Percentiles rank a stretch among this genome's conserved stretches.
phyloP scores from a whole-genome alignment of 176 grass and related monocot genomes.

The Neostapfia colusana region DNA sequence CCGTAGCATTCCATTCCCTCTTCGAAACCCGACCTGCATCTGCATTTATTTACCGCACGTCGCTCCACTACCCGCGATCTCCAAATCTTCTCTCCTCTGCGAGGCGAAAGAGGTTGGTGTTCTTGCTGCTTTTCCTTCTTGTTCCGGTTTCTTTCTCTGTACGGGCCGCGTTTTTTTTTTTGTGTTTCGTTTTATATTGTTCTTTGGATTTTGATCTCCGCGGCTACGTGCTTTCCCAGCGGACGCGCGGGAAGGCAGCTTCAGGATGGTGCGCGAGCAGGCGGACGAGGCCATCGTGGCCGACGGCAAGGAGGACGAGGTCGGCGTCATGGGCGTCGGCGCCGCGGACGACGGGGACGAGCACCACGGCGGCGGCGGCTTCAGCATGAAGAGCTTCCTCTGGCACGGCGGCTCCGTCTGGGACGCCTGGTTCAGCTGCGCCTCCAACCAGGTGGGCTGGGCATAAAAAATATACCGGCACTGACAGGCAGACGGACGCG shows the following conservation, averaged over 20 bases:
- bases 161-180: not conserved
- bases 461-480: not conserved
- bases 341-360: constrained; percentile 46
- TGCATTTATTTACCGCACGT: constrained; percentile 58
- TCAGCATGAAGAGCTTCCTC: constrained; percentile 61
- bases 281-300: constrained; percentile 71
- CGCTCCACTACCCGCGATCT: constrained; percentile 35
- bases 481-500: not conserved
- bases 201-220: constrained; percentile 55
- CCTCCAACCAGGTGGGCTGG: constrained; percentile 81
- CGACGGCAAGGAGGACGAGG: constrained; percentile 66
- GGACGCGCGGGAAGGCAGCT: not conserved
- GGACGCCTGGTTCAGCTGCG: constrained; percentile 99
- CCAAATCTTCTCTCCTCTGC: constrained; percentile 10
- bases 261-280: constrained; percentile 65
- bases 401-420: constrained; percentile 98
- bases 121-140: not conserved
- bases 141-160: constrained; percentile 29
- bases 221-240: constrained; percentile 22
- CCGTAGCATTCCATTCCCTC: constrained; percentile 30
- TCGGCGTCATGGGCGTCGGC: constrained; percentile 57
- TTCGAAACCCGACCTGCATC: constrained; percentile 38
- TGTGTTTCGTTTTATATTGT: not conserved
- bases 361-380: constrained; percentile 37
- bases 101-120: constrained; percentile 25